Conservation (phyloP, 208 protist genomes). For the Wallacemonas rigidus region DNA sequence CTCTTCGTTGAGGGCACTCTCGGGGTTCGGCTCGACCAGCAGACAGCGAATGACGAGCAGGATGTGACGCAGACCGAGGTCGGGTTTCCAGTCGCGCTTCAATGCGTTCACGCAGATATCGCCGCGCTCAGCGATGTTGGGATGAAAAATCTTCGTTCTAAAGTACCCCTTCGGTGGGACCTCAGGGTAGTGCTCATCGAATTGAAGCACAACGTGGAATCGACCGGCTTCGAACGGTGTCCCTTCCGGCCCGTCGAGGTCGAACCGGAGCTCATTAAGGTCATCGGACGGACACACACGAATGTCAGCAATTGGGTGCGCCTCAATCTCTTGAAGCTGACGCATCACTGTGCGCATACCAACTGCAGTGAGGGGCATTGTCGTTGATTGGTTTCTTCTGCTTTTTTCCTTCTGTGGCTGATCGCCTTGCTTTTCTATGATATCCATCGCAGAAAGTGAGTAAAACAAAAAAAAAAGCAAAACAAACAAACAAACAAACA, state of each 20-base stretch:
- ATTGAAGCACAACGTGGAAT: conserved; percentile 92
- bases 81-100: conserved; percentile 97
- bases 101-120: conserved; percentile 99
- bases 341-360: conserved; percentile 88
- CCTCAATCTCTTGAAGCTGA: conserved; percentile 77
- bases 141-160: conserved; percentile 99
- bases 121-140: conserved; percentile 97
- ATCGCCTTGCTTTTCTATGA: no score
- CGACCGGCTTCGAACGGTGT: conserved; percentile 96
- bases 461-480: conserved; percentile 16
- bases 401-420: conserved; percentile 19
- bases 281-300: conserved; percentile 85
- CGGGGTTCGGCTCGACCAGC: conserved; percentile 98
- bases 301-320: conserved; percentile 90
- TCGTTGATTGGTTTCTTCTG: conserved; percentile 20
- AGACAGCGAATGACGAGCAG: conserved; percentile 96
- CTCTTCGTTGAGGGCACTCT: conserved; percentile 98
- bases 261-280: conserved; percentile 91
- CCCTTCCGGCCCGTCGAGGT: conserved; percentile 93
- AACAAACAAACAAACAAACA: conserved; percentile 21
- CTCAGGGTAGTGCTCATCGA: conserved; percentile 94
- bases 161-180: conserved; percentile 97
- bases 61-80: conserved; percentile 95
- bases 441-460: background rate
- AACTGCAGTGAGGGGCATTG: conserved; percentile 75